A percentile compares a stretch with the other conserved stretches of the same genome.
These are phyloP conservation scores for Daldinia grandis DNA, from an alignment of 495 filamentous ascomycete species.

Conservation along the genomic window DNA sequence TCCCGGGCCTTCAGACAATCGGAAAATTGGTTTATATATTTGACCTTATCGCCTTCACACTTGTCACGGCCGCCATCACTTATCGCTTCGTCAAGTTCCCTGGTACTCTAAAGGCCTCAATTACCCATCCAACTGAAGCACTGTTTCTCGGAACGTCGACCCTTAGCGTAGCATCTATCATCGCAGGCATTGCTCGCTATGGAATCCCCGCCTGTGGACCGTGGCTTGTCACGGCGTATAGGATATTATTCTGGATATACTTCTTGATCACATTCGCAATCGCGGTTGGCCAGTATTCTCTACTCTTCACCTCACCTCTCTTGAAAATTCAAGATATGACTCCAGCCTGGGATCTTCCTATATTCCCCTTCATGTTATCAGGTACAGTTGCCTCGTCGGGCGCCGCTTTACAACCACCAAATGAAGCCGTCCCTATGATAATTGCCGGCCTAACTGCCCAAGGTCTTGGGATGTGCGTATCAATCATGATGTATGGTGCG, in stretches of 20 bases:
- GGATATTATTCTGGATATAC: conserved; percentile 64
- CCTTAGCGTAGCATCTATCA: conserved; percentile 69
- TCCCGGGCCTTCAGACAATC: conserved; percentile 62
- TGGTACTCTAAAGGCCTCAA: conserved; percentile 60
- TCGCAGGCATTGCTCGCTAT: conserved; percentile 66
- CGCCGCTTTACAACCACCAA: conserved; percentile 53
- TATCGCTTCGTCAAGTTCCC: conserved; percentile 65
- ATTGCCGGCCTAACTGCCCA: conserved; percentile 60
- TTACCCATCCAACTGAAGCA: conserved; percentile 69
- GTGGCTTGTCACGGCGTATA: conserved; percentile 53
- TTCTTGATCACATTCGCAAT: conserved; percentile 51
- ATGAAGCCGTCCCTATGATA: conserved; percentile 55
- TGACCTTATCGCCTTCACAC: conserved; percentile 66
- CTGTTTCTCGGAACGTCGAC: conserved; percentile 76
- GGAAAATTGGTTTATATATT: conserved; percentile 69
- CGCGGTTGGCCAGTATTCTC: conserved; percentile 59
- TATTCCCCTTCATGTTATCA: conserved; percentile 63
- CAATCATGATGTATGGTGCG: conserved; percentile 58
- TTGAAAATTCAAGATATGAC: conserved; percentile 54
- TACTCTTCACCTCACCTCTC: conserved; percentile 58
- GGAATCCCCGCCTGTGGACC: conserved; percentile 56
- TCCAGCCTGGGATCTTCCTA: conserved; percentile 65
- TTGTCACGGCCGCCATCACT: conserved; percentile 61
- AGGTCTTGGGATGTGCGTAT: conserved; percentile 60
- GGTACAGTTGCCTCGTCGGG: conserved; percentile 58